Evolutionary conservation across 2,329 filamentous ascomycete species (phyloP).

Genomic region (Botrytis galanthina): DNA sequence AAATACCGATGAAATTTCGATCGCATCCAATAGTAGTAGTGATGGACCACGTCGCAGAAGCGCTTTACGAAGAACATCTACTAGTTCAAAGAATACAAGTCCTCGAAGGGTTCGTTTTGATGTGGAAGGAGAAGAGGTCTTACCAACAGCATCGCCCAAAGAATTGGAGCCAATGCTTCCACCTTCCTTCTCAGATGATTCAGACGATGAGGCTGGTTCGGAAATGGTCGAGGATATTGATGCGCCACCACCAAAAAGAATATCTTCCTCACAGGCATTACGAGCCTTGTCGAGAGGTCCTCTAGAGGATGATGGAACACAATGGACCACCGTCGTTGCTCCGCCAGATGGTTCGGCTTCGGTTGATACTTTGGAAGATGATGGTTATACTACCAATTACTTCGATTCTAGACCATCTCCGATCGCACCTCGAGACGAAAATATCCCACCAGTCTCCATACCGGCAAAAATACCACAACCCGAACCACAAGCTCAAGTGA

Average conservation of each 20-base stretch:
- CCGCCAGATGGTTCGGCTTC: slow-evolving; percentile 38
- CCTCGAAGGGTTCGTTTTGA: slow-evolving; percentile 63
- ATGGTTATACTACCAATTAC: slow-evolving; percentile 10
- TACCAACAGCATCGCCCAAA: slow-evolving; percentile 56
- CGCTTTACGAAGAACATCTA: slow-evolving; percentile 55
- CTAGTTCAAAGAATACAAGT: slow-evolving; percentile 50
- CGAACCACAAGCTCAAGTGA: not conserved
- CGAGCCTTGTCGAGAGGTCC: slow-evolving; percentile 52
- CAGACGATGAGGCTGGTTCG: slow-evolving; percentile 39
- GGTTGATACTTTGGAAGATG: slow-evolving; percentile 25
- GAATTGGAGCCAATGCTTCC: slow-evolving; percentile 14
- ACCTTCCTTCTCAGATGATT: slow-evolving; percentile 26
- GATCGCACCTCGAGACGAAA: not conserved
- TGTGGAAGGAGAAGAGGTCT: slow-evolving; percentile 57
- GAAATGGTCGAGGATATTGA: slow-evolving; percentile 39
- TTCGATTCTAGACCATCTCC: not conserved
- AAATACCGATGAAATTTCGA: slow-evolving; percentile 43
- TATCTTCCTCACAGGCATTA: slow-evolving; percentile 55
- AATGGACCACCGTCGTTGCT: slow-evolving; percentile 38
- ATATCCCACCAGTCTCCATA: not conserved
- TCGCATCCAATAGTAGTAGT: slow-evolving; percentile 54
- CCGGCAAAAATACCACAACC: not conserved
- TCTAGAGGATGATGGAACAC: slow-evolving; percentile 45
- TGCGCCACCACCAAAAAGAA: slow-evolving; percentile 50
- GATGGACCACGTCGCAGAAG: slow-evolving; percentile 52